phyloP scores from a whole-genome alignment of 768 basidiomycete species.

The Epithele typhae region DNA sequence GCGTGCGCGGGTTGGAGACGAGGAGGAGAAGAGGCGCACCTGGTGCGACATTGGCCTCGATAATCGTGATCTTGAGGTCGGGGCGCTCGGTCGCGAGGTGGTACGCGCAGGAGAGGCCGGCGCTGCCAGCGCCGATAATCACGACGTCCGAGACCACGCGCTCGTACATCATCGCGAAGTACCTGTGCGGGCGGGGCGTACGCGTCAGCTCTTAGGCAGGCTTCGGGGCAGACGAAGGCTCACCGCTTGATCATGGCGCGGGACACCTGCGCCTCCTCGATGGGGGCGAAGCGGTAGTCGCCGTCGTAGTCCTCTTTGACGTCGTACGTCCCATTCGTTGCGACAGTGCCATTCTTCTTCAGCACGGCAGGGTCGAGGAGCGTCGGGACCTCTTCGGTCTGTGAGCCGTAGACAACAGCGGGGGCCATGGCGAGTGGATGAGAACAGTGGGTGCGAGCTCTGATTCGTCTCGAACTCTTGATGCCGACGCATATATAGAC shows the following conservation, averaged over 20 bases:
- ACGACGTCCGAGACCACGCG: conserved; percentile 73
- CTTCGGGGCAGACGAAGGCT: neutral
- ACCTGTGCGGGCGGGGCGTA: conserved; percentile 36
- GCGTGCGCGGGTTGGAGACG: no score
- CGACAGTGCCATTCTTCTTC: conserved; percentile 1
- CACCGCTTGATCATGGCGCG: conserved; percentile 74
- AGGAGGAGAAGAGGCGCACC: conserved; percentile 28
- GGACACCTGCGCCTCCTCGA: conserved; percentile 72
- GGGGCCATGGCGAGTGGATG: conserved; percentile 30
- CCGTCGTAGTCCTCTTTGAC: conserved; percentile 56
- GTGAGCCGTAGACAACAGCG: conserved; percentile 29
- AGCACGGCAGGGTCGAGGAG: conserved; percentile 21
- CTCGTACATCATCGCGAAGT: conserved; percentile 72
- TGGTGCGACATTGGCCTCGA: conserved; percentile 78
- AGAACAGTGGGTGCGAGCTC: no score
- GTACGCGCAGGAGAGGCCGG: conserved; percentile 72
- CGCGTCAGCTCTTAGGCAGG: no score
- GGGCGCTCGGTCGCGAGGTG: conserved; percentile 63
- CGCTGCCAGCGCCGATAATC: conserved; percentile 66
- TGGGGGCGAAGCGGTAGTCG: conserved; percentile 64
- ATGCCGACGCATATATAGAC: no score
- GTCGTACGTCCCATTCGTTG: conserved; percentile 27
- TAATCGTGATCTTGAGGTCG: conserved; percentile 59
- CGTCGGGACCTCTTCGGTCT: conserved; percentile 19
- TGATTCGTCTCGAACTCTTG: no score